Base-by-base conservation (phyloP, 2,329 filamentous ascomycete species). In the Harringtonia aguacate region DNA sequence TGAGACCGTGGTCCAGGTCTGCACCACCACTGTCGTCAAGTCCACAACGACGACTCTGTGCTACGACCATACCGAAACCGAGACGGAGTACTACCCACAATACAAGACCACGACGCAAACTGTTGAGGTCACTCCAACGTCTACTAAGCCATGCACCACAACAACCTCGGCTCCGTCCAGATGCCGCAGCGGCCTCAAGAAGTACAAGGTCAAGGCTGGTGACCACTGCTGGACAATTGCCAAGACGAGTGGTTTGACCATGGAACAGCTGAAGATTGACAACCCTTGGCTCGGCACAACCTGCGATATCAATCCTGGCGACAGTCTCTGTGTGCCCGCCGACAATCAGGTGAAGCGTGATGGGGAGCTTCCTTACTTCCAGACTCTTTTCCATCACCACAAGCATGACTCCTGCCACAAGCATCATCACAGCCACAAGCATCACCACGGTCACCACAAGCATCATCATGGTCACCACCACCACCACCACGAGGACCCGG, bases 221-320 rank as follows among this genome's bases (percentile, higher is more conserved):
- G 45, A 47, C 36, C 36, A 20, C 27, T 46, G 43, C 45, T 45
- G 27, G 24, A 37, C 36, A 17, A 35, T 47, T 31, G 45, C 45
- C 18, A 8, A 41, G 35, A 20, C 18, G 8, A 8, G 39, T 20
- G 42, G 44, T 18, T 27, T 43, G 22, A 36, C 39, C 8, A 2
- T 49, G 7, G 28, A 39, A 12, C 36, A 43, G 29, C 34, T 49
- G 22, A 35, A 24, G 22, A 2, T 13, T 13, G 10, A 35, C 7
- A 49, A 49, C 31, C 33, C 39, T 3, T 40, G 29, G 35, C 37
- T 49, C 22, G 35, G 39, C 18, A n/a, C 30, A 10, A 21, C 36
- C 22, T 43, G 39, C 18, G 43, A 44, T 7, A 37, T 42, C 15
- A 22, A 27, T 8, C 39, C 40, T 3, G 46, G 46, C 2, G 43